phyloP scores from a whole-genome alignment of 1,284 basidiomycete species.

The Ganoderma lingzhi region DNA sequence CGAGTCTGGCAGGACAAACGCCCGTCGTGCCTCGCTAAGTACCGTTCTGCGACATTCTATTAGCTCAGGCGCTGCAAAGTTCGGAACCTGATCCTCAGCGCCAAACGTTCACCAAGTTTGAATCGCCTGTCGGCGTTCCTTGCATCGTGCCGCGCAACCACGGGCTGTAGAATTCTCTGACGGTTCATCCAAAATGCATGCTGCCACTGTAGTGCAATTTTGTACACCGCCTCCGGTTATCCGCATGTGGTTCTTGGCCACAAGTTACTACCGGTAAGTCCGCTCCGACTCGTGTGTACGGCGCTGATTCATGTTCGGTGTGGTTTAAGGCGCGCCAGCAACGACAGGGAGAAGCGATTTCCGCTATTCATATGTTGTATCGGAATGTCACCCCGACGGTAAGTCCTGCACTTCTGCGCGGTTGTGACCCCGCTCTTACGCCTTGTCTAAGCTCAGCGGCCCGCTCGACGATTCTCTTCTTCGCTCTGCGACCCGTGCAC shows the following conservation, averaged over 20 bases:
- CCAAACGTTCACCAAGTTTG: background rate
- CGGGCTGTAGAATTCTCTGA: background rate
- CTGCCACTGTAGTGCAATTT: background rate
- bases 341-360: background rate
- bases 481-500: background rate
- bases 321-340: background rate
- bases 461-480: background rate
- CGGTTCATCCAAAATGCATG: background rate
- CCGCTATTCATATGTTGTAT: background rate
- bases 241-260: background rate
- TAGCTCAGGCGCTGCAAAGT: slow-evolving; percentile 9
- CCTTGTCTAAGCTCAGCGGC: background rate
- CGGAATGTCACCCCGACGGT: background rate
- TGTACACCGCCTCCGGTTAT: background rate
- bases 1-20: background rate
- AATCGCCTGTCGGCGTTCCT: background rate
- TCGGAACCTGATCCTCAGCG: slow-evolving; percentile 1
- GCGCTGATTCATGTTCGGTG: background rate
- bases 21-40: slow-evolving; percentile 9
- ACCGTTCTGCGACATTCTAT: slow-evolving; percentile 6
- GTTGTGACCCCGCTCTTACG: background rate
- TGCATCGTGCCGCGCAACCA: background rate
- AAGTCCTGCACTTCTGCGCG: background rate
- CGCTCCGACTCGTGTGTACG: background rate
- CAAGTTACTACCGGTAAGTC: background rate